A percentile compares a stretch with the other conserved stretches of the same genome.
Conservation (phyloP, 306 rosid species). For the Erythrophleum fordii region DNA sequence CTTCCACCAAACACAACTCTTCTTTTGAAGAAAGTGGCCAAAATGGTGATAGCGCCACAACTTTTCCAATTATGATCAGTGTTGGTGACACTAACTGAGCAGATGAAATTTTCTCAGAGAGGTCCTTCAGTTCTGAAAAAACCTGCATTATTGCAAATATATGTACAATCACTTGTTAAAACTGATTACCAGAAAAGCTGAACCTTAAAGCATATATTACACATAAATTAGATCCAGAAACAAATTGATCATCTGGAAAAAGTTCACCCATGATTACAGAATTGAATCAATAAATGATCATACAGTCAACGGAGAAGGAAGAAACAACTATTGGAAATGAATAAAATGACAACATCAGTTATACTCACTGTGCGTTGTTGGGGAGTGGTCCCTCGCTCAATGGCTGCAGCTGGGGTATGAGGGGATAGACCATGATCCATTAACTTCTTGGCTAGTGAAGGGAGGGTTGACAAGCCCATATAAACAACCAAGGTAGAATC, state of each 20-base stretch:
- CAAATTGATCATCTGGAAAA: neutral
- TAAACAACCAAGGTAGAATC: constrained; percentile 91
- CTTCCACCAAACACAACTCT: constrained; percentile 56
- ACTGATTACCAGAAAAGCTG: constrained; percentile 3
- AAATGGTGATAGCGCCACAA: constrained; percentile 82
- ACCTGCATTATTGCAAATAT: constrained; percentile 60
- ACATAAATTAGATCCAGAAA: neutral
- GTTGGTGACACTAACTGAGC: constrained; percentile 80
- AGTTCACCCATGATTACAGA: neutral
- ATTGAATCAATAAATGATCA: constrained; percentile 5
- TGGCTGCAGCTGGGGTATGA: constrained; percentile 85
- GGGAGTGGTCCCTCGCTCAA: constrained; percentile 93
- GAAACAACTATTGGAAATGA: neutral
- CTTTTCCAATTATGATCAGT: constrained; percentile 85
- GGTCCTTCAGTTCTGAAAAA: constrained; percentile 81
- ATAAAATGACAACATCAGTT: neutral
- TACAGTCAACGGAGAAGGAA: neutral
- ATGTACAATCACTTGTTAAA: constrained; percentile 28
- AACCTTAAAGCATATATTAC: neutral
- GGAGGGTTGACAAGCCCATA: constrained; percentile 95
- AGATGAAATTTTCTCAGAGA: constrained; percentile 61
- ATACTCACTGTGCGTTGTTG: constrained; percentile 80
- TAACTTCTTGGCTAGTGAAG: constrained; percentile 82
- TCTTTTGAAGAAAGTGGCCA: constrained; percentile 68
- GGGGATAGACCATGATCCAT: constrained; percentile 81